These are phyloP conservation scores for Pythium sp. DNA, from an alignment of 352 stramenopile species.

Conservation along the genomic window DNA sequence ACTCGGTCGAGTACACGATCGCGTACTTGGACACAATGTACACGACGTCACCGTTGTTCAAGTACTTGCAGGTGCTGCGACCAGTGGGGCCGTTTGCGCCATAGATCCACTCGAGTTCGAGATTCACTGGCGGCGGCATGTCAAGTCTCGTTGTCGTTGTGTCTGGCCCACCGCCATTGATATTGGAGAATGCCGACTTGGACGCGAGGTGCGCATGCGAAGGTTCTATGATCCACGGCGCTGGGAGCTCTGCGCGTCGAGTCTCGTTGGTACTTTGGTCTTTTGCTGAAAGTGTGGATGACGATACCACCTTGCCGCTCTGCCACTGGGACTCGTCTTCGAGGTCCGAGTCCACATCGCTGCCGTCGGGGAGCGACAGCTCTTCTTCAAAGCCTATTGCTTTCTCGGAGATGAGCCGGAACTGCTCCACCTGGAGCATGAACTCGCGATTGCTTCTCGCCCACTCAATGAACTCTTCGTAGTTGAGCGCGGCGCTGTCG, in stretches of 20 bases:
- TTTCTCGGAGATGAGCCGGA: slow-evolving; percentile 70
- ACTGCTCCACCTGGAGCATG: slow-evolving; percentile 83
- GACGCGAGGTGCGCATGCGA: slow-evolving; percentile 8
- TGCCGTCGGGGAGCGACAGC: slow-evolving; percentile 59
- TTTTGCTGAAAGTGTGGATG: neutral
- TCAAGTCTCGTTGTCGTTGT: slow-evolving; percentile 11
- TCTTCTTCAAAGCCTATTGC: slow-evolving; percentile 60
- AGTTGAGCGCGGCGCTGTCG: slow-evolving; percentile 41
- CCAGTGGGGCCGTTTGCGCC: slow-evolving; percentile 45
- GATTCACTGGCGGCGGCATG: slow-evolving; percentile 55
- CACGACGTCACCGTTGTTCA: slow-evolving; percentile 55
- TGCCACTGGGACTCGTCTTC: slow-evolving; percentile 37
- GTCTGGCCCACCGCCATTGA: neutral
- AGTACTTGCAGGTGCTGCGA: slow-evolving; percentile 48
- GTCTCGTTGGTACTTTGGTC: neutral
- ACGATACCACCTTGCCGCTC: neutral
- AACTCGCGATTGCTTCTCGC: slow-evolving; percentile 81
- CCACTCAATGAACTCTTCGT: slow-evolving; percentile 83
- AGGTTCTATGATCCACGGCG: slow-evolving; percentile 55
- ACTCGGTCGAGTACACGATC: slow-evolving; percentile 59
- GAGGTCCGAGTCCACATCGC: slow-evolving; percentile 75
- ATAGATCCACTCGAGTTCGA: slow-evolving; percentile 78
- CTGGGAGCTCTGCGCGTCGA: slow-evolving; percentile 21
- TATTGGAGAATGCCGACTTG: slow-evolving; percentile 1
- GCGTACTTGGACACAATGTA: slow-evolving; percentile 77